Base-by-base conservation (phyloP, 2,329 filamentous ascomycete genomes). In the Cordyceps cateniannulata region DNA sequence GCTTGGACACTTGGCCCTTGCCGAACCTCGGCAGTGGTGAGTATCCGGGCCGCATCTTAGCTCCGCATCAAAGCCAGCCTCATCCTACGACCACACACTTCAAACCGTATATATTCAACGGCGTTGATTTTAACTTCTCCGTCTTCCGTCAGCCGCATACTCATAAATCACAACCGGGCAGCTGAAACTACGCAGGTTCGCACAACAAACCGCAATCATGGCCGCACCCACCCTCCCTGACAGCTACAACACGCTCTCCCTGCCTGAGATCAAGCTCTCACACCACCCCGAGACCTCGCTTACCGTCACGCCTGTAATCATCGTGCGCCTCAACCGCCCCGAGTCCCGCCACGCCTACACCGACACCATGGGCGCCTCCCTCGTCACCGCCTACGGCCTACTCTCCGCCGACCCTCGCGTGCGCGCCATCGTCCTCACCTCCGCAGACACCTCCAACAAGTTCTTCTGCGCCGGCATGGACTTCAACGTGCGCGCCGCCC, bases 321-420 rank as follows among this genome's bases (percentile, higher is more conserved):
- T 89, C 63, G 71, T 90, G 38, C 82, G 82, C 2, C 80, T 90
- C 45, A 79, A 88, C 73, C 83, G 88, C 20, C 88, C 87, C 0
- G 71, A 75, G 12, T 84, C 84, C 62, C 79, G 86, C 73, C 90
- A 91, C 79, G 87, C 85, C 63, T 90, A 90, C 72, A 90, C 85
- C 3, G 75, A 79, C 22, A 76, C 73, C 16, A 90, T 90, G 85
- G 81, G 82, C 66, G 68, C 73, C 18, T 86, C 87, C 66, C 77
- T 91, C 32, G 79, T 84, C 62, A 65, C 72, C 3, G 83, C 82
- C 50, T 82, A 82, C 68, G 69, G 72, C 59, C 69, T 79, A 9
- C 74, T 86, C 29, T 81, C 82, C 27, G 62, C 71, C 29, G 84
- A 86, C 71, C 73, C 76, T 2, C 79, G 84, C 47, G 82, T 86